Percentiles rank a stretch among this genome's conserved stretches.
phyloP scores from a whole-genome alignment of 2,329 filamentous ascomycete genomes.

The Colletotrichum sp. region DNA sequence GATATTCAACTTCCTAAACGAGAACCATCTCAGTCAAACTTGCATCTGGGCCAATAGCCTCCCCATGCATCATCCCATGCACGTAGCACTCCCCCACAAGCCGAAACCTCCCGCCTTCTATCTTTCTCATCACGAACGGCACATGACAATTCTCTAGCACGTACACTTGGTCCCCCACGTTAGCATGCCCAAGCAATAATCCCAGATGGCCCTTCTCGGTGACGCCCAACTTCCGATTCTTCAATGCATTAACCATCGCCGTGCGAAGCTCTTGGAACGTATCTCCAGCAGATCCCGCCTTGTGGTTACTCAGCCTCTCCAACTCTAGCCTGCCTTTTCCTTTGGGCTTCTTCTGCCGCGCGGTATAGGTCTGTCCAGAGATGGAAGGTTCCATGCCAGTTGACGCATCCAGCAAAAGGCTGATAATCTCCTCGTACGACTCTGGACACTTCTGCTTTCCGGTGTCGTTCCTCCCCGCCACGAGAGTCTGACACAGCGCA shows the following conservation, averaged over 20 bases:
- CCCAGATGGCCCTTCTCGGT: background rate
- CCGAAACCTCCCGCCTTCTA: background rate
- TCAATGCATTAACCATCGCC: background rate
- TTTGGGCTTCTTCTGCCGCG: background rate
- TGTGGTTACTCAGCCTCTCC: background rate
- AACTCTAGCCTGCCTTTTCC: background rate
- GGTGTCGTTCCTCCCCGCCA: background rate
- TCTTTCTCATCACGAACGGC: conserved; percentile 22
- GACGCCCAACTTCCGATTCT: background rate
- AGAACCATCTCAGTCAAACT: background rate
- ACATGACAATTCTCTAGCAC: conserved; percentile 25
- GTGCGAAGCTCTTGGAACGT: background rate
- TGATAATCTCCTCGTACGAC: background rate
- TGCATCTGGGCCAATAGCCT: conserved; percentile 26
- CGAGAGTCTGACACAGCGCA: background rate
- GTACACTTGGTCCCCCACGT: conserved; percentile 24
- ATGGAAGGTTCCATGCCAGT: background rate
- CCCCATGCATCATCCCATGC: conserved; percentile 40
- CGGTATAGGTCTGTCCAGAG: background rate
- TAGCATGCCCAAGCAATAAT: background rate
- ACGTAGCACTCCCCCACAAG: conserved; percentile 42
- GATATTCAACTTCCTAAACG: background rate
- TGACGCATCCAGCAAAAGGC: background rate
- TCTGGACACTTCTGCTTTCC: background rate
- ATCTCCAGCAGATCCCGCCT: background rate